phyloP scores from a whole-genome alignment of 176 grass and related monocot species.

The Oryza meridionalis region DNA sequence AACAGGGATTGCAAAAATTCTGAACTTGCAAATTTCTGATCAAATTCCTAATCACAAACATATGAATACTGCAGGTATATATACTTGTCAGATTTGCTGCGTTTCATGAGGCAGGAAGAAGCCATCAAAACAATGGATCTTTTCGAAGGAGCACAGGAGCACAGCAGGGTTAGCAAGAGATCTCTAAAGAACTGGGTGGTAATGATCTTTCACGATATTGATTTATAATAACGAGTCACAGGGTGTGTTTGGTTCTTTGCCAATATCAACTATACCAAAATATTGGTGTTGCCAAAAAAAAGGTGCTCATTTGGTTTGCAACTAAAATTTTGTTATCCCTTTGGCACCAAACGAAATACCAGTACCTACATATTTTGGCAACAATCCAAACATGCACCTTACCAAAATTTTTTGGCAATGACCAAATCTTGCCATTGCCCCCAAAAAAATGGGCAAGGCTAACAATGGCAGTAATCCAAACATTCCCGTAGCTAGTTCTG shows the following conservation, averaged over 20 bases:
- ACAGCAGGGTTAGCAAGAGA: constrained; percentile 67
- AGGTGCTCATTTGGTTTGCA: too few relatives aligned
- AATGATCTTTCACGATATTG: constrained; percentile 48
- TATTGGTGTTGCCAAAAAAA: too few relatives aligned
- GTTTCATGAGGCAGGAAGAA: constrained; percentile 82
- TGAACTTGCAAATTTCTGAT: not conserved
- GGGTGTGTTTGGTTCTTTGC: too few relatives aligned
- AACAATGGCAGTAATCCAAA: too few relatives aligned
- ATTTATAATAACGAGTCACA: not conserved
- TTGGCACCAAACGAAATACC: too few relatives aligned
- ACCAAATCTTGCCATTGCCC: too few relatives aligned
- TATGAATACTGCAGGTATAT: constrained; percentile 66
- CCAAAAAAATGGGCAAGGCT: too few relatives aligned
- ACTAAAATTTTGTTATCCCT: too few relatives aligned
- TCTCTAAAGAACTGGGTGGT: constrained; percentile 97
- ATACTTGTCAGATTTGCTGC: constrained; percentile 71
- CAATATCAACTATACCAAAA: too few relatives aligned
- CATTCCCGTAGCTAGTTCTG: not conserved
- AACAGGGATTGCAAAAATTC: not conserved
- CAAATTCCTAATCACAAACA: not conserved
- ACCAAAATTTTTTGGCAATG: too few relatives aligned
- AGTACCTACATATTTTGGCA: too few relatives aligned
- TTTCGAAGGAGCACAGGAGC: constrained; percentile 84
- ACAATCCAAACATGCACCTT: too few relatives aligned
- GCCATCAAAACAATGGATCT: constrained; percentile 64